Evolutionary conservation across 2,329 filamentous ascomycete genomes (phyloP), one percentile per base, ranked within the genome.

Genomic region (Plectosphaerella cucumerina): DNA sequence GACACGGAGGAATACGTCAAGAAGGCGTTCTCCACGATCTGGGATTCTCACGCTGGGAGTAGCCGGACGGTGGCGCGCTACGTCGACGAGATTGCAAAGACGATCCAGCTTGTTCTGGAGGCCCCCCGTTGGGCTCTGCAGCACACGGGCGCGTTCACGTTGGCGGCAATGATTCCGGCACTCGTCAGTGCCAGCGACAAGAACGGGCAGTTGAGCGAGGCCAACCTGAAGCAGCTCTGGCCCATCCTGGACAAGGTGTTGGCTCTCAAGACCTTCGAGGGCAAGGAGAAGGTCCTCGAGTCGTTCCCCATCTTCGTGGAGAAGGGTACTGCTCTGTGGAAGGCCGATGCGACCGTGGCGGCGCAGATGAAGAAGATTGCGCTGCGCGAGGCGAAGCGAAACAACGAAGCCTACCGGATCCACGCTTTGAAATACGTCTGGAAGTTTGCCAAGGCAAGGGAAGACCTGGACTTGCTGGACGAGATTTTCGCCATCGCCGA

Each of bases 41-140:
- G 94, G 94, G 81, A 82, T 46, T 89, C 96, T 59, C 92, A 96
- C 62, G 92, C 95, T 1, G 93, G 92, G 47, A 92, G 90, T 43
- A 84, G 81, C 31, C 84, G 92, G 26, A 87, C 89, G 0, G 89
- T 96, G 5, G 80, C 87, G 44, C 80, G 96, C 1, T 96, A 96
- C 63, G 78, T 96, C 6, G 78, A 78, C 35, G 94, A 99, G 68
- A 96, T 97, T 58, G 77, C 88, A 4, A 70, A 69, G 0, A 76
- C 97, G 2, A 81, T 85, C 1, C 75, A 82, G 34, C 74, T 77
- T 34, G 81, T 90, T 49, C 74, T 97, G 8, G 85, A 89, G 33
- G 91, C 89, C 2, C 81, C 89, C 2, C 89, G 90, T 60, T 99
- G 94, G 94, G 85, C 85, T 2, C 81, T 97, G 51, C 94, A 95